Percentiles rank a stretch among this genome's conserved stretches.
These are phyloP conservation scores for Mariannaea sp. DNA, from an alignment of 2,329 filamentous ascomycete species.

Conservation along the genomic window DNA sequence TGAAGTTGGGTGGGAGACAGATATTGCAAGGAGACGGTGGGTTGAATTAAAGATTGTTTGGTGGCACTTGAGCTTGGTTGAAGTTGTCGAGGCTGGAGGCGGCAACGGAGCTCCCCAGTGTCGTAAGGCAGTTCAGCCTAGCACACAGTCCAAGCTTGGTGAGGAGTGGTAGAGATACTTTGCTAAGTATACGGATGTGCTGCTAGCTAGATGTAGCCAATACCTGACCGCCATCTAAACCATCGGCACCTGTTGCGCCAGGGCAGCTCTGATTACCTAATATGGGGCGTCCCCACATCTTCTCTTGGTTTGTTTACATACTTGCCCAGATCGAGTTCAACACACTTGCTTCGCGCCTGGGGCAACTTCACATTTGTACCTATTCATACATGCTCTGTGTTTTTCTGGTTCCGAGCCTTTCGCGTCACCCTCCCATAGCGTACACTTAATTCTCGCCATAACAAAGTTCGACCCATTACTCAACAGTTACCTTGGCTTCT, in stretches of 20 bases:
- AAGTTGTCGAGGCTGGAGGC: slow-evolving; percentile 36
- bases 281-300: slow-evolving; percentile 5
- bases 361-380: slow-evolving; percentile 22
- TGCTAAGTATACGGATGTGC: neutral
- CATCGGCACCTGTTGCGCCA: slow-evolving; percentile 24
- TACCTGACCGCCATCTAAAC: slow-evolving; percentile 26
- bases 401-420: slow-evolving; percentile 3
- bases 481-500: slow-evolving; percentile 25
- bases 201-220: slow-evolving; percentile 13
- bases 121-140: slow-evolving; percentile 56
- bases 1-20: slow-evolving; percentile 1
- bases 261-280: slow-evolving; percentile 38
- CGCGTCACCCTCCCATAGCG: neutral
- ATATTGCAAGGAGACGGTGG: slow-evolving; percentile 1
- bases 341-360: slow-evolving; percentile 28
- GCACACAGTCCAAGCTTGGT: slow-evolving; percentile 32
- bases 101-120: slow-evolving; percentile 36
- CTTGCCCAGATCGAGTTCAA: slow-evolving; percentile 25
- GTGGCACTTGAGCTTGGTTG: slow-evolving; percentile 33
- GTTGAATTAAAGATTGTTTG: slow-evolving; percentile 13
- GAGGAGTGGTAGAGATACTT: slow-evolving; percentile 33
- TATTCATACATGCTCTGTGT: slow-evolving; percentile 22
- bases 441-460: neutral
- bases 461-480: slow-evolving; percentile 7
- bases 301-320: slow-evolving; percentile 40